Conservation (phyloP, 306 rosid genomes). For the Castanospermum australe region DNA sequence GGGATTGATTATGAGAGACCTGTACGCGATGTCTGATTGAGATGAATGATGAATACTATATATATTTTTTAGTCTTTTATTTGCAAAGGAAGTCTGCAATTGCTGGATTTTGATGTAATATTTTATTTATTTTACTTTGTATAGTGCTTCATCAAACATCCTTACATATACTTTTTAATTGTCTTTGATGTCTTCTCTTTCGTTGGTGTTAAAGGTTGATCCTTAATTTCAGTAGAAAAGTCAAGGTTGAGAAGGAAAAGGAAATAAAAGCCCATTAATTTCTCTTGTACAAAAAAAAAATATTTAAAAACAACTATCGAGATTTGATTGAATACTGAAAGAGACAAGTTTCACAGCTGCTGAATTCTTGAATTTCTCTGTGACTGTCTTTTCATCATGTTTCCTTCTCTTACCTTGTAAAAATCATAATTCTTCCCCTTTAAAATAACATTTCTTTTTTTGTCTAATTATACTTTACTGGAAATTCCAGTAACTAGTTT, state of each 20-base stretch:
- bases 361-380: neutral
- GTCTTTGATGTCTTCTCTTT: neutral
- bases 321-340: neutral
- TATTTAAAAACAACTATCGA: neutral
- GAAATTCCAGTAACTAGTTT: constrained; percentile 1
- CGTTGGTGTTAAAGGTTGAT: neutral
- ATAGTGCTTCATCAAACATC: neutral
- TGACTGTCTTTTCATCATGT: neutral
- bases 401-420: neutral
- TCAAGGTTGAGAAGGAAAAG: neutral
- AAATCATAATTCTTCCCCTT: neutral
- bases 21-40: neutral
- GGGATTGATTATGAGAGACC: neutral
- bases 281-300: neutral
- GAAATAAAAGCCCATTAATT: neutral
- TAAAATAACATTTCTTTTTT: neutral
- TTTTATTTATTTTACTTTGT: neutral
- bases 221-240: neutral
- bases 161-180: neutral
- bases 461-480: neutral
- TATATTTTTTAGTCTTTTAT: constrained; percentile 12
- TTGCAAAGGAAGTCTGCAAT: neutral
- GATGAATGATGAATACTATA: constrained; percentile 11
- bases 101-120: neutral
- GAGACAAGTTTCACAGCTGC: neutral